Base-by-base conservation (phyloP, 2,329 filamentous ascomycete genomes). In the Chaetothyriales sp. region DNA sequence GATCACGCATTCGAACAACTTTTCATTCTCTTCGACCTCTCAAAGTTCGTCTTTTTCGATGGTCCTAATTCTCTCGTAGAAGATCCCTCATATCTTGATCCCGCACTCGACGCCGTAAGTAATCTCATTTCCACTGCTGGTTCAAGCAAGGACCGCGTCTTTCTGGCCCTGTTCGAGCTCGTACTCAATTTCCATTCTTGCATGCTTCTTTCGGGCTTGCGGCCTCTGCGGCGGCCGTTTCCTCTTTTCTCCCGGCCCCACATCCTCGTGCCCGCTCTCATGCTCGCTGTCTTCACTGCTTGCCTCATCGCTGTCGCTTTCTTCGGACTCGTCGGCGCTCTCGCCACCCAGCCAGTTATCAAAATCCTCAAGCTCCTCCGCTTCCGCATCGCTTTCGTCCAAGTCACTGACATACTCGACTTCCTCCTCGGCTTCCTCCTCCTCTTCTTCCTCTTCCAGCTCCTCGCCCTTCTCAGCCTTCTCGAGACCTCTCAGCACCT, bases 371-470 rank as follows among this genome's bases (percentile, higher is more conserved):
- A 97, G 78, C 18, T 87, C 71, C 55, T 78, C 72, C 51, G 74
- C 69, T 45, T 88, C 86, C 52, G 87, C 85, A 55, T 89, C 86
- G 59, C 85, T 85, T 64, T 86, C 88, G 46, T 89, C 89, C 52
- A 94, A 71, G 66, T 95, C 92, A 64, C 86, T 90, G 53, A 97
- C 87, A 63, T 95, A 97, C 72, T 97, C 89, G 46, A 97, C 85
- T 54, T 85, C 78, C 46, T 81, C 85, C 53, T 83, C 82, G 50
- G 81, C 83, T 45, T 83, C 78, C 44, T 56, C 53, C 18, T 82
- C 78, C 47, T 86, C 80, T 3, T 86, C 83, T 22, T 89, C 86
- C 37, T 86, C 82, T 60, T 86, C 82, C 57, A 94, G 81, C 8
- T 89, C 90, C 61, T 89, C 82, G 45, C 85, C 90, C 63, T 94